phyloP scores from a whole-genome alignment of 192 early-diverging fungal genomes.

The Backusella westeae region DNA sequence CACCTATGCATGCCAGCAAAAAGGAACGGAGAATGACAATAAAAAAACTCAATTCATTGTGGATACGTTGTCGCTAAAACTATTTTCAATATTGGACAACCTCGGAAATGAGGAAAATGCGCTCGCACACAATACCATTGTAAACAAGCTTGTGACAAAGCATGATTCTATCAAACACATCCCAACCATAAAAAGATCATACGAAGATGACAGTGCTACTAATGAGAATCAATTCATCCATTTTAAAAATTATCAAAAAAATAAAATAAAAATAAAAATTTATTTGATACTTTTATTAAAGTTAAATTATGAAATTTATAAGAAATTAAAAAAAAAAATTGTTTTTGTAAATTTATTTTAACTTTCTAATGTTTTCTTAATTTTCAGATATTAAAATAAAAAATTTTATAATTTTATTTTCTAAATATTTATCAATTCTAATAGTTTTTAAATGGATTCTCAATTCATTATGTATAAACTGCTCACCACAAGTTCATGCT shows the following conservation, averaged over 20 bases:
- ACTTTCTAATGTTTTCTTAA: too few relatives aligned
- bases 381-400: too few relatives aligned
- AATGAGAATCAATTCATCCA: too few relatives aligned
- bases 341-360: too few relatives aligned
- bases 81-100: not conserved
- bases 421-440: too few relatives aligned
- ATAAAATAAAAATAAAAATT: too few relatives aligned
- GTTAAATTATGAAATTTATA: too few relatives aligned
- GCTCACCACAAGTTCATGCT: slow-evolving; percentile 1
- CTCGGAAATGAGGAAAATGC: not conserved
- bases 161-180: not conserved
- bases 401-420: too few relatives aligned
- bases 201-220: not conserved
- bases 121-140: not conserved
- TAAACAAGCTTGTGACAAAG: not conserved
- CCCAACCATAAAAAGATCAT: not conserved
- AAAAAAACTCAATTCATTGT: not conserved
- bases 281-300: too few relatives aligned
- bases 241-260: too few relatives aligned
- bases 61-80: not conserved
- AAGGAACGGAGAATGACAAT: not conserved
- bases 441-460: too few relatives aligned
- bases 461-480: slow-evolving; percentile 14
- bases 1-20: not conserved
- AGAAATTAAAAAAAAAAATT: too few relatives aligned